Conservation (phyloP, 805 yeast species). For the Candida arabinofermentans region DNA sequence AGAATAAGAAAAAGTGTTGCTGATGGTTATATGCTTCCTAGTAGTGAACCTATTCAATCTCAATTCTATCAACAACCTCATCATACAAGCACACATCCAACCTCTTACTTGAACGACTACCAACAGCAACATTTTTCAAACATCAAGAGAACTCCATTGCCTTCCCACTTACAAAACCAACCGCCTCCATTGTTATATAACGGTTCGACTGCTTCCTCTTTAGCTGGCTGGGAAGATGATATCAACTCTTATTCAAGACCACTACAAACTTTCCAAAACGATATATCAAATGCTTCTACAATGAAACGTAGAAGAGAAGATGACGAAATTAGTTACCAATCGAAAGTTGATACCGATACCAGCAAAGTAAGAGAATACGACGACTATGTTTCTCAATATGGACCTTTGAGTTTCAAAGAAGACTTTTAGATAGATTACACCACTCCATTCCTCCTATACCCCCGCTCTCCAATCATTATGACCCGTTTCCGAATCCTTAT, state of each 20-base stretch:
- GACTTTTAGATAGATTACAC: slow-evolving; percentile 40
- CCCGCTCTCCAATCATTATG: too few species aligned
- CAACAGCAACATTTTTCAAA: slow-evolving; percentile 17
- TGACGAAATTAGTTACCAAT: slow-evolving; percentile 1
- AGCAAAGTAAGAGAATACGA: slow-evolving; percentile 5
- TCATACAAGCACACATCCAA: neutral
- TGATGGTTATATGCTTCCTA: slow-evolving; percentile 46
- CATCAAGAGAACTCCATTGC: slow-evolving; percentile 37
- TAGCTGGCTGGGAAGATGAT: slow-evolving; percentile 41
- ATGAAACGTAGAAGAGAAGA: slow-evolving; percentile 14
- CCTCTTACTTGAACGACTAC: slow-evolving; percentile 8
- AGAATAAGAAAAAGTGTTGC: slow-evolving; percentile 63
- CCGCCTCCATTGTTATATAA: slow-evolving; percentile 43
- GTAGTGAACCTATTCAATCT: neutral
- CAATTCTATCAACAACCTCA: slow-evolving; percentile 5
- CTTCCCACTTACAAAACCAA: slow-evolving; percentile 28
- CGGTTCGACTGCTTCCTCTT: slow-evolving; percentile 43
- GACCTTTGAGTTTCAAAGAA: slow-evolving; percentile 43
- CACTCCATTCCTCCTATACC: too few species aligned
- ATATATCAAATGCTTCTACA: neutral
- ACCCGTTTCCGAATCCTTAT: too few species aligned
- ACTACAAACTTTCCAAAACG: neutral
- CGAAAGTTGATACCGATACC: neutral
- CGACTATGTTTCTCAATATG: slow-evolving; percentile 36
- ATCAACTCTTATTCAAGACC: slow-evolving; percentile 8